These are phyloP conservation scores for Collybiopsis confluens DNA, from an alignment of 768 basidiomycete species.

Conservation along the genomic window DNA sequence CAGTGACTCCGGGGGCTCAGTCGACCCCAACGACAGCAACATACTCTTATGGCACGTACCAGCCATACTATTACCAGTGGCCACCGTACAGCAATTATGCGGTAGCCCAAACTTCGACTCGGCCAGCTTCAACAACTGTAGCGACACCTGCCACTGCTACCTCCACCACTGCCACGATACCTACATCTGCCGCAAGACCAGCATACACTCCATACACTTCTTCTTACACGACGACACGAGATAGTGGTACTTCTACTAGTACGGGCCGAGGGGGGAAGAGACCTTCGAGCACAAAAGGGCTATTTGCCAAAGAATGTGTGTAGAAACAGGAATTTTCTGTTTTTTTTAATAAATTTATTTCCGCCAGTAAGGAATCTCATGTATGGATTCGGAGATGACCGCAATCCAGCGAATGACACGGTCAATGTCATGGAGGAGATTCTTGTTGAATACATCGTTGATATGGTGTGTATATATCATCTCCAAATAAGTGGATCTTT, in stretches of 20 bases:
- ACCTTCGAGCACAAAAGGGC: conserved; percentile 65
- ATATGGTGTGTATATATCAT: conserved; percentile 59
- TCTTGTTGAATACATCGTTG: conserved; percentile 49
- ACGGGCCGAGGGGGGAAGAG: conserved; percentile 51
- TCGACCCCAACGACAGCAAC: conserved; percentile 40
- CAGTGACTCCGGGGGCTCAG: conserved; percentile 7
- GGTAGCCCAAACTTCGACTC: conserved; percentile 25
- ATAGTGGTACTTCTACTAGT: conserved; percentile 35
- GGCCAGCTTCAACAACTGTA: conserved; percentile 22
- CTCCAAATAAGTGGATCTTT: conserved; percentile 4
- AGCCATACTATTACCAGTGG: conserved; percentile 55
- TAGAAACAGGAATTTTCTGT: conserved; percentile 17
- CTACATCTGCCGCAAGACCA: conserved; percentile 25
- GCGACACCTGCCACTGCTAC: conserved; percentile 25
- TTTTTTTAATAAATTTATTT: neutral
- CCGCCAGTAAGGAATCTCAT: conserved; percentile 72
- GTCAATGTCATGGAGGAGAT: conserved; percentile 19
- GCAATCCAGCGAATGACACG: conserved; percentile 82
- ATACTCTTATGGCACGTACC: conserved; percentile 65
- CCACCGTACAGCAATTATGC: conserved; percentile 63
- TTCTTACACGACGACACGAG: conserved; percentile 43
- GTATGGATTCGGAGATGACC: conserved; percentile 93
- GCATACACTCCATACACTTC: conserved; percentile 58
- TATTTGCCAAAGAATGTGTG: conserved; percentile 81
- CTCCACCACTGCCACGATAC: conserved; percentile 24